Base-by-base conservation (phyloP, 495 filamentous ascomycete genomes). In the Penicillium lividum region DNA sequence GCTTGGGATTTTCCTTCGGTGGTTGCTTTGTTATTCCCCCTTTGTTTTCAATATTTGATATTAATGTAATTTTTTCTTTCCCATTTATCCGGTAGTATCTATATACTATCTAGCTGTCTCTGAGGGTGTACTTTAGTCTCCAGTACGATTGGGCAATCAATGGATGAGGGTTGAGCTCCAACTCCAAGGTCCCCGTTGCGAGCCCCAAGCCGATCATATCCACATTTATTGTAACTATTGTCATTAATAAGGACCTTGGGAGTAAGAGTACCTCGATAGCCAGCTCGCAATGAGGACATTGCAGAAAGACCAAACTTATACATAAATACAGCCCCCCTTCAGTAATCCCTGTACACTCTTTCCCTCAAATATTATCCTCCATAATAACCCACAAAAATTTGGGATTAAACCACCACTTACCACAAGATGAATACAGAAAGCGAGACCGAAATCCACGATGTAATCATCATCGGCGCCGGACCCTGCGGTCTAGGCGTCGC, bases 401-500 rank as follows among this genome's bases (percentile, higher is more conserved):
- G 22, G 22, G 22, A 22, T 22, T 22, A 22, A 22, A 22, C 22
- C 22, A 22, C 31, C 9, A 33, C 38, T 40, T 18, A 16, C 5
- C 40, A 40, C 42, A 40, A 51, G 2, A 63, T 63, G 52, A 44
- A 25, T 16, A 8, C 25, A 5, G 34, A 49, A 15, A 43, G 18
- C 4, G 34, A 53, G 9, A 30, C 31, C 40, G 67, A 71, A 54
- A 70, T 87, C 47, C 77, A 77, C 63, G 81, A 86, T 62, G 77
- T 86, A 18, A 70, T 87, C 40, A 85, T 87, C 61, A 73, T 89
- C 50, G 86, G 86, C 36, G 85, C 81, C 25, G 84, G 86, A 8
- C 84, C 86, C 6, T 85, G 84, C 57, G 84, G 84, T 18, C 80
- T 87, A 13, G 83, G 80, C 30, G 79, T 83, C 31, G 84, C 85